Conservation (phyloP, 1,284 basidiomycete genomes). For the Puccinia triticina region DNA sequence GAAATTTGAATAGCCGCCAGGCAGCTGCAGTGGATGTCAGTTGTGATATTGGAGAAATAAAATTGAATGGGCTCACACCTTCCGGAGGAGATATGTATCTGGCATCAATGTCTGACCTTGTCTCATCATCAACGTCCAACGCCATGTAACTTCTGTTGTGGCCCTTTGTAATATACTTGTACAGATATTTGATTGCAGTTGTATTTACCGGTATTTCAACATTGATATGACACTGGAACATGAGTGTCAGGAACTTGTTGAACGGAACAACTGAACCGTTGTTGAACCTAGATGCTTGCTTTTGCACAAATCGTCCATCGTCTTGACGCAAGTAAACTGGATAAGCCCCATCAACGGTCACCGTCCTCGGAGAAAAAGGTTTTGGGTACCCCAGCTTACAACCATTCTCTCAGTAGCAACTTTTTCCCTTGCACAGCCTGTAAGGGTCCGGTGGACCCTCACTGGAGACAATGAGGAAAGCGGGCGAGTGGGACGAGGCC, state of each 20-base stretch:
- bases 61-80: constrained; percentile 60
- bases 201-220: neutral
- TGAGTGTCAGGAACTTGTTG: constrained; percentile 2
- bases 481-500: no score
- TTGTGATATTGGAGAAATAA: constrained; percentile 53
- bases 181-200: no score
- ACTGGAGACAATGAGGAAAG: no score
- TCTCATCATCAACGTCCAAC: constrained; percentile 14
- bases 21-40: neutral
- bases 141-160: no score
- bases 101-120: constrained; percentile 56
- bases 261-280: constrained; percentile 21
- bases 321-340: neutral
- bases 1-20: constrained; percentile 13
- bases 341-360: neutral
- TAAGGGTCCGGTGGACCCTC: no score
- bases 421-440: no score
- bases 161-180: constrained; percentile 27
- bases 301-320: neutral
- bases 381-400: constrained; percentile 10
- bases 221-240: constrained; percentile 25
- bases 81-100: constrained; percentile 63
- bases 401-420: neutral
- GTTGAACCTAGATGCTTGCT: neutral
- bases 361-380: neutral